phyloP scores from a whole-genome alignment of 345 rosid species.

The Populus tremula region DNA sequence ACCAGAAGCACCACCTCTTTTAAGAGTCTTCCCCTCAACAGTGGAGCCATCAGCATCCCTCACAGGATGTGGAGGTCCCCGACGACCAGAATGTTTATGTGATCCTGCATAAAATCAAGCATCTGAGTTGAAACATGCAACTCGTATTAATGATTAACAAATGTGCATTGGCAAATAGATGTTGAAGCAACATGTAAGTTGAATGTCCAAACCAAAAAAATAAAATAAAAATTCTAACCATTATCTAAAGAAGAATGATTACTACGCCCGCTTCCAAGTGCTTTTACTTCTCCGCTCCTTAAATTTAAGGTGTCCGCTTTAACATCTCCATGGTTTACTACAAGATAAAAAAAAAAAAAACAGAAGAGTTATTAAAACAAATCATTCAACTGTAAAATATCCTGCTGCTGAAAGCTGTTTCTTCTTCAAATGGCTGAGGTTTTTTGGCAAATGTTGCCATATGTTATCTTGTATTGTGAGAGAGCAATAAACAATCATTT shows the following conservation, averaged over 20 bases:
- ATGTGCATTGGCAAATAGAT: neutral
- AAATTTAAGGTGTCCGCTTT: constrained; percentile 28
- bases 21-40: constrained; percentile 49
- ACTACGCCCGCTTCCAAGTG: constrained; percentile 28
- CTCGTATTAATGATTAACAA: neutral
- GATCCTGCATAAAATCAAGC: constrained; percentile 36
- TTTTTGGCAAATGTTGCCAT: neutral
- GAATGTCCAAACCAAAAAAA: neutral
- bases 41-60: constrained; percentile 39
- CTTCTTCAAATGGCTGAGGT: neutral
- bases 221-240: constrained; percentile 28
- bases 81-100: constrained; percentile 41
- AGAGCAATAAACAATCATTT: neutral
- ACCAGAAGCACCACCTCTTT: constrained; percentile 49
- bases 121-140: neutral
- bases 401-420: neutral
- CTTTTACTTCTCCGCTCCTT: constrained; percentile 31
- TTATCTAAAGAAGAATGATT: constrained; percentile 39
- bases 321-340: constrained; percentile 33
- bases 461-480: neutral
- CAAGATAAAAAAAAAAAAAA: neutral
- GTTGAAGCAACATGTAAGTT: neutral
- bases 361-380: neutral
- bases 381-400: neutral
- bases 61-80: constrained; percentile 33